A percentile compares a stretch with the other conserved stretches of the same genome.
Evolutionary conservation across 768 basidiomycete genomes (phyloP).

Genomic region (Sporobolomyces phaffii): DNA sequence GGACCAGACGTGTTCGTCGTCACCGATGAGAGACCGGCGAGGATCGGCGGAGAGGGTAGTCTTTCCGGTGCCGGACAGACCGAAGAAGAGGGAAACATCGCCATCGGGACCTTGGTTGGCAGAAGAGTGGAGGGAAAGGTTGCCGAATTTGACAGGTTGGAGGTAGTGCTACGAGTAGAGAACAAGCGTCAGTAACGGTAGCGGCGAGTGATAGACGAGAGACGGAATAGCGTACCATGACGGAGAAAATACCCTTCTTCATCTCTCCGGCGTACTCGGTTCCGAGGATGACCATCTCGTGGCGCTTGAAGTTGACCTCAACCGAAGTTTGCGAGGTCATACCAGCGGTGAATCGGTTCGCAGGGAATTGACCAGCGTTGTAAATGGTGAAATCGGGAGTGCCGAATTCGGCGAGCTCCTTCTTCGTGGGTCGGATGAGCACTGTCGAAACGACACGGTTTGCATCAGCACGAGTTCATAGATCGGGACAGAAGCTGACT

Average conservation of each 20-base stretch:
- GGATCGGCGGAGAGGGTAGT: slow-evolving; percentile 97
- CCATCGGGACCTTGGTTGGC: slow-evolving; percentile 86
- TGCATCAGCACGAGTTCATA: slow-evolving; percentile 5
- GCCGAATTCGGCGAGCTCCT: slow-evolving; percentile 88
- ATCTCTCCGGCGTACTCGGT: slow-evolving; percentile 61
- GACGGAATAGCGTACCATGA: slow-evolving; percentile 62
- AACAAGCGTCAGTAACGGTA: neutral
- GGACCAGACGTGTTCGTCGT: slow-evolving; percentile 99
- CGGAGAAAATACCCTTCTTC: slow-evolving; percentile 99
- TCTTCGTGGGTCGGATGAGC: slow-evolving; percentile 94
- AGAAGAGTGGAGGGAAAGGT: slow-evolving; percentile 94
- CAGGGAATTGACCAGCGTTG: slow-evolving; percentile 99
- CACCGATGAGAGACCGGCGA: slow-evolving; percentile 85
- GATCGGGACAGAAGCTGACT: slow-evolving; percentile 1
- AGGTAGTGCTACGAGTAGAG: slow-evolving; percentile 68
- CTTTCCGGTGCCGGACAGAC: slow-evolving; percentile 96
- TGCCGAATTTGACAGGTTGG: slow-evolving; percentile 96
- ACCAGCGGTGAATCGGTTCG: slow-evolving; percentile 92
- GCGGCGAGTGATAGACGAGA: neutral
- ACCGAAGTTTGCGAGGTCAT: slow-evolving; percentile 99
- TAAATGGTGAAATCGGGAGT: slow-evolving; percentile 98
- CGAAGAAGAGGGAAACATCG: slow-evolving; percentile 98
- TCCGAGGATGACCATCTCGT: slow-evolving; percentile 99
- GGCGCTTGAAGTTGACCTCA: slow-evolving; percentile 99
- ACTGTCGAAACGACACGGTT: slow-evolving; percentile 52